Conservation (phyloP, 805 yeast species). For the Barnettozyma wickerhamii region DNA sequence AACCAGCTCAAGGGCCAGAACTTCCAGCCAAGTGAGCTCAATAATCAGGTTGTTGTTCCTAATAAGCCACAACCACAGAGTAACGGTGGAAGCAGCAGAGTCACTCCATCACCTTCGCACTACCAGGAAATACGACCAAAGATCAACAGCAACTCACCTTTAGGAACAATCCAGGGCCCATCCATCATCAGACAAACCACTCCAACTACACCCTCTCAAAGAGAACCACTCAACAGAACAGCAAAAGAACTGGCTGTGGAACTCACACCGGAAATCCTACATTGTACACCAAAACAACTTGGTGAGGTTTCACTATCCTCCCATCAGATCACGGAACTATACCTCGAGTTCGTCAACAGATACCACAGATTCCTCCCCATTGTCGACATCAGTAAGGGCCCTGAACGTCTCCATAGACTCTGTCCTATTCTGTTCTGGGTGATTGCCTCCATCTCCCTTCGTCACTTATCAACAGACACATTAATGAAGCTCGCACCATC, state of each 20-base stretch:
- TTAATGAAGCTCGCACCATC: slow-evolving; percentile 61
- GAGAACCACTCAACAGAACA: slow-evolving; percentile 9
- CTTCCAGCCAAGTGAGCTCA: slow-evolving; percentile 16
- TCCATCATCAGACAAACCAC: slow-evolving; percentile 22
- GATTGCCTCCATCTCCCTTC: slow-evolving; percentile 75
- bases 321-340: slow-evolving; percentile 58
- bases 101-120: slow-evolving; percentile 1
- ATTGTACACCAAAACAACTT: slow-evolving; percentile 63
- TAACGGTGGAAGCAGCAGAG: neutral
- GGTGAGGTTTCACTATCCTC: slow-evolving; percentile 64
- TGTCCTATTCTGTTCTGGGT: slow-evolving; percentile 96
- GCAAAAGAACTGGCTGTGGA: slow-evolving; percentile 12
- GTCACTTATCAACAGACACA: slow-evolving; percentile 48
- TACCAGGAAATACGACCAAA: slow-evolving; percentile 8
- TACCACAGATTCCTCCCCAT: slow-evolving; percentile 89
- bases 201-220: slow-evolving; percentile 11
- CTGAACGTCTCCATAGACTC: slow-evolving; percentile 69
- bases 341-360: slow-evolving; percentile 61
- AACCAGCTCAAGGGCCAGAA: slow-evolving; percentile 19
- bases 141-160: slow-evolving; percentile 2
- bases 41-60: neutral
- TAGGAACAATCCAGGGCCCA: slow-evolving; percentile 15
- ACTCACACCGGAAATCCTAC: slow-evolving; percentile 34
- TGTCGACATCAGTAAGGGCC: slow-evolving; percentile 76
- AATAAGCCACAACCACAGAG: neutral